Evolutionary conservation across 495 filamentous ascomycete species (phyloP).

Genomic region (Parachaetomium inaequale): DNA sequence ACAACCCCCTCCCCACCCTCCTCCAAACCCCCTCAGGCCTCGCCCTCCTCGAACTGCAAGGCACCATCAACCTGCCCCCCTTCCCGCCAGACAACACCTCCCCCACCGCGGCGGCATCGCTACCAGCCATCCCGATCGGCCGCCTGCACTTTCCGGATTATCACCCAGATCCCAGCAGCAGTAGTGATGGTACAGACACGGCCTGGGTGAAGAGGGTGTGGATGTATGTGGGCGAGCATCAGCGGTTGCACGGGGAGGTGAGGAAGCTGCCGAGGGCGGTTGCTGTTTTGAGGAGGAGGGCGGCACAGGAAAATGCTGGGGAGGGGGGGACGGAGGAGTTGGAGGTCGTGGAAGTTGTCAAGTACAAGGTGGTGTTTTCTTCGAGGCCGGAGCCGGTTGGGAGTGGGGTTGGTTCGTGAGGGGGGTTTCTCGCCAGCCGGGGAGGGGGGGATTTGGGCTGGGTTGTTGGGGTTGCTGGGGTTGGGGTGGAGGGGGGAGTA

Average conservation of each 20-base stretch:
- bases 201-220: slow-evolving; percentile 87
- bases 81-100: slow-evolving; percentile 13
- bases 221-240: slow-evolving; percentile 83
- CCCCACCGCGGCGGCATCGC: slow-evolving; percentile 16
- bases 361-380: slow-evolving; percentile 85
- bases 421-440: too few species aligned
- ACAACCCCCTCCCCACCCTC: slow-evolving; percentile 68
- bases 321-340: slow-evolving; percentile 28
- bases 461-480: background rate
- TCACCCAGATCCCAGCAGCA: slow-evolving; percentile 41
- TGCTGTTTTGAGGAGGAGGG: slow-evolving; percentile 51
- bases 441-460: too few species aligned
- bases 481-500: too few species aligned
- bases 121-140: slow-evolving; percentile 54
- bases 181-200: slow-evolving; percentile 29
- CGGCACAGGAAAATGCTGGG: slow-evolving; percentile 16
- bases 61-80: slow-evolving; percentile 67
- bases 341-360: slow-evolving; percentile 78
- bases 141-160: slow-evolving; percentile 78
- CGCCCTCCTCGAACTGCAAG: slow-evolving; percentile 88
- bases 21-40: slow-evolving; percentile 78
- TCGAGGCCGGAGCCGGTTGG: slow-evolving; percentile 81
- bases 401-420: slow-evolving; percentile 2
- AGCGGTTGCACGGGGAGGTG: slow-evolving; percentile 84
- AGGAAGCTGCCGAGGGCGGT: slow-evolving; percentile 77